These are phyloP conservation scores for Moniliophthora roreri DNA, from an alignment of 1,284 basidiomycete species.

Conservation along the genomic window DNA sequence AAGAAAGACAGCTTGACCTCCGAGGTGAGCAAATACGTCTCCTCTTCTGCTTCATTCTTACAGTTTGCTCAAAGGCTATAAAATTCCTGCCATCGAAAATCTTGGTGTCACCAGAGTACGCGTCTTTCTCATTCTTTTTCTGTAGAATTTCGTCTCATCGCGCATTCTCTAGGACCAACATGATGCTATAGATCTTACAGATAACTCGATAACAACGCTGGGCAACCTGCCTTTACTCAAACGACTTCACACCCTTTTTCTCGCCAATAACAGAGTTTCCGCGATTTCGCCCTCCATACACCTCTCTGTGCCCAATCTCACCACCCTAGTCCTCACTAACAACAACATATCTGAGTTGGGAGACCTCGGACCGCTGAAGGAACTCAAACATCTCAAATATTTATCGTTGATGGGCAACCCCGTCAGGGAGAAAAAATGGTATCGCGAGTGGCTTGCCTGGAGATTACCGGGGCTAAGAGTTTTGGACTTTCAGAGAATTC, in stretches of 20 bases:
- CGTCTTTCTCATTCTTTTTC: constrained; percentile 24
- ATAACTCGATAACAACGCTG: constrained; percentile 90
- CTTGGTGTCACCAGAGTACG: constrained; percentile 92
- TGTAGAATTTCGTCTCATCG: constrained; percentile 6
- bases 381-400: constrained; percentile 78
- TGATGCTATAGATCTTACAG: constrained; percentile 94
- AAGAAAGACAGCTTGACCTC: constrained; percentile 94
- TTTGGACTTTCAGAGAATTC: constrained; percentile 95
- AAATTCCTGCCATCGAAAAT: constrained; percentile 99
- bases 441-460: constrained; percentile 92
- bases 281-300: constrained; percentile 80
- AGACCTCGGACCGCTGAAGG: constrained; percentile 84
- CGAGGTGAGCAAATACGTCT: constrained; percentile 64
- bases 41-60: constrained; percentile 23
- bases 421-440: constrained; percentile 91
- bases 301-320: constrained; percentile 82
- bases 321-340: constrained; percentile 78
- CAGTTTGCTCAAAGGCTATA: constrained; percentile 69
- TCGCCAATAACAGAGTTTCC: constrained; percentile 88
- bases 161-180: constrained; percentile 70
- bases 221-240: constrained; percentile 85
- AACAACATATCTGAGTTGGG: constrained; percentile 76
- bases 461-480: constrained; percentile 84
- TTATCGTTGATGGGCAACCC: constrained; percentile 90
- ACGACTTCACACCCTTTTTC: constrained; percentile 76